A percentile compares a stretch with the other conserved stretches of the same genome.
Evolutionary conservation across 2,329 filamentous ascomycete species (phyloP).

Genomic region (Elsinoe batatas): DNA sequence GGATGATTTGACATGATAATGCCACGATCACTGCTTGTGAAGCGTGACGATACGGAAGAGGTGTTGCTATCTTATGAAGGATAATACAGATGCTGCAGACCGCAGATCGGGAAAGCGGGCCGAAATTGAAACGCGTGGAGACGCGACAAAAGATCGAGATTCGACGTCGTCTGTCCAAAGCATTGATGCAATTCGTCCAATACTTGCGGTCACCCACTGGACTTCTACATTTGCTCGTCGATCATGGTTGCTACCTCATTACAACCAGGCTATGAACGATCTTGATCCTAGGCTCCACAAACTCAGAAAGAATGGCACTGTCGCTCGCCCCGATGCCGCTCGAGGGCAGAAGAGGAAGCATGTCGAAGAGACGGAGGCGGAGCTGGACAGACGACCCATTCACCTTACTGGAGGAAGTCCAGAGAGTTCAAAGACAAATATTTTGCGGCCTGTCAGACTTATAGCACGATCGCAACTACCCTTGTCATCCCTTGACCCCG

Average conservation of each 20-base stretch:
- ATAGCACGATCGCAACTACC: slow-evolving; percentile 51
- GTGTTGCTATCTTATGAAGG: no score
- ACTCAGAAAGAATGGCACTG: neutral
- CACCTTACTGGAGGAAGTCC: neutral
- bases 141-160: slow-evolving; percentile 6
- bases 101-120: neutral
- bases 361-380: neutral
- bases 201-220: neutral
- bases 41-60: no score
- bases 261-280: slow-evolving; percentile 9
- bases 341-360: neutral
- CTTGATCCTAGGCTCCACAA: neutral
- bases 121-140: slow-evolving; percentile 7
- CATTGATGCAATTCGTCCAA: neutral
- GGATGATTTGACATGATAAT: no score
- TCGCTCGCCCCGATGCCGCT: no score
- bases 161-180: neutral
- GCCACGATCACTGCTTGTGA: no score
- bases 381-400: neutral
- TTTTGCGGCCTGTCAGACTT: slow-evolving; percentile 31
- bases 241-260: neutral
- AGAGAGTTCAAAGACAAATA: slow-evolving; percentile 15
- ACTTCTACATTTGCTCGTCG: neutral
- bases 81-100: no score
- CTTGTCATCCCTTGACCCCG: slow-evolving; percentile 52